Base-by-base conservation (phyloP, 257 asterid genomes). In the Solanum microdontum region DNA sequence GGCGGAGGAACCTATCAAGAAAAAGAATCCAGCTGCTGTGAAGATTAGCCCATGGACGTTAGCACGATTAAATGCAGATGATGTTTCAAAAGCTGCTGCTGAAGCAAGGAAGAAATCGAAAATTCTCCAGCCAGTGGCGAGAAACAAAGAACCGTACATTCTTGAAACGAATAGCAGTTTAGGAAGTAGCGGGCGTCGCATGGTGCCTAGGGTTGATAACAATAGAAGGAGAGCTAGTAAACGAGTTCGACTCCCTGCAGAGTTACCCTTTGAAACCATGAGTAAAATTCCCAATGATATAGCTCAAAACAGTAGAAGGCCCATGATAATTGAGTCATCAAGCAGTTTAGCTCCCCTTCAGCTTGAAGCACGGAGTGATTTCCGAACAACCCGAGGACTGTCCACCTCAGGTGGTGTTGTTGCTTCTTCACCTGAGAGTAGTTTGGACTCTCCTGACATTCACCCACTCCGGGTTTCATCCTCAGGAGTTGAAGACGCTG, bases 21-120 rank as follows among this genome's bases (percentile, higher is more conserved):
- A 95, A 88, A 97, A 92, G 93, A 92, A 92, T 88, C 95, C 94
- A 1, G 92, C 92, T 11, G 92, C 99, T 6, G 99, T 96, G 28
- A 97, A 96, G 93, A 97, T 97, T 89, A 97, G 99, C 83, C 98
- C 99, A 5, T 97, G 99, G 99, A 89, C 98, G 4, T 86, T 97
- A 85, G 98, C 99, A 21, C 94, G 99, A 15, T 85, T 97, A 86
- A 96, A 97, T 28, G 94, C 99, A 1, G 98, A 97, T 34, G 98
- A 96, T 43, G 98, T 96, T 19, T 88, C 99, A 4, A 96, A 95
- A 88, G 98, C 98, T 28, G 99, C 99, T 88, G 98, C 99, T 15
- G 99, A 97, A 90, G 98, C 99, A 12, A 92, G 99, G 83, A 96
- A 92, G 90, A 96, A 93, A 91, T 97, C 99, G 39, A 97, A 94